A percentile compares a stretch with the other conserved stretches of the same genome.
Evolutionary conservation across 1,284 basidiomycete genomes (phyloP).

Genomic region (Ustilago loliicola): DNA sequence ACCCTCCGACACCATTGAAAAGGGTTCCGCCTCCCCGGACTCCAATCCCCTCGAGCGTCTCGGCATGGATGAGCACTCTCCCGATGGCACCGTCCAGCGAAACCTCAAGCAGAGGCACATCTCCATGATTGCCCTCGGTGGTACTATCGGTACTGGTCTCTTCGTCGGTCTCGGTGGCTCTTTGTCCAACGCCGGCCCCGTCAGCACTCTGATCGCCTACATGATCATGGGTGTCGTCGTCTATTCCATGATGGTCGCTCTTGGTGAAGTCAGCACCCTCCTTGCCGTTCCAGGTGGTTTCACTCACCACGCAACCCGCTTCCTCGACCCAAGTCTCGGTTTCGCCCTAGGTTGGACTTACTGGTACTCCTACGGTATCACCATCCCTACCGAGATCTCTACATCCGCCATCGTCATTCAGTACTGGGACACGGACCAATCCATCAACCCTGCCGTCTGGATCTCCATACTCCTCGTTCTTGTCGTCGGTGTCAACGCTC

Average conservation of each 20-base stretch:
- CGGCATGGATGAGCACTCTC: constrained; percentile 38
- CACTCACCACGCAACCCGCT: constrained; percentile 82
- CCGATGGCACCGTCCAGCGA: constrained; percentile 43
- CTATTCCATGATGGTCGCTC: constrained; percentile 70
- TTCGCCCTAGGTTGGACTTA: constrained; percentile 77
- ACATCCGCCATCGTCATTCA: constrained; percentile 54
- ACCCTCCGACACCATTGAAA: constrained; percentile 27
- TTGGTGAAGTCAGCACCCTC: constrained; percentile 74
- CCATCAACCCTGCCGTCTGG: constrained; percentile 73
- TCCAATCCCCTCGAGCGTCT: constrained; percentile 29
- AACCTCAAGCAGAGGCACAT: constrained; percentile 61
- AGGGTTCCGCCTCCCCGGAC: constrained; percentile 19
- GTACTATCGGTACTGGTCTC: constrained; percentile 68
- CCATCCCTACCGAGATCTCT: constrained; percentile 83
- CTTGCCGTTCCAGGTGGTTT: constrained; percentile 78
- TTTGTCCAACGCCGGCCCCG: constrained; percentile 72
- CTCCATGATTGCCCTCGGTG: constrained; percentile 64
- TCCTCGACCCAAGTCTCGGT: constrained; percentile 82
- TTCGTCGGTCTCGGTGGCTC: constrained; percentile 82
- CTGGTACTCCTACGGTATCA: constrained; percentile 71
- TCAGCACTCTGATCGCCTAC: constrained; percentile 71
- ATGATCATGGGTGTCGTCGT: constrained; percentile 66
- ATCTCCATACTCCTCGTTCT: constrained; percentile 74
- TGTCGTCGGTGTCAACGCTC: constrained; percentile 51
- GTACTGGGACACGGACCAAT: constrained; percentile 56